These are phyloP conservation scores for Paracamarosporium sp. DNA, from an alignment of 2,329 filamentous ascomycete genomes.

Conservation along the genomic window DNA sequence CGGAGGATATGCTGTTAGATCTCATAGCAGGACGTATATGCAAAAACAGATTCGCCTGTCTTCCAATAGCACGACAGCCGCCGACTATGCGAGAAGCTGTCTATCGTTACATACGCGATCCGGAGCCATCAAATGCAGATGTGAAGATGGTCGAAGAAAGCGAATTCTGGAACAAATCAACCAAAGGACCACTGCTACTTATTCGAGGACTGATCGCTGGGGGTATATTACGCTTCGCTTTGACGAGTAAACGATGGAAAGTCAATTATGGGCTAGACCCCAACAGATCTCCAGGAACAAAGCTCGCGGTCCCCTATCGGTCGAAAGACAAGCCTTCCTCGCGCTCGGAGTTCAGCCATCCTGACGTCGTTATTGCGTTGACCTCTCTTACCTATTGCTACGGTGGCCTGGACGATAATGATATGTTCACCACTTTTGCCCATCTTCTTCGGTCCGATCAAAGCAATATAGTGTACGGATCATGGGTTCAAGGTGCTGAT, in stretches of 20 bases:
- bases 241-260: slow-evolving; percentile 67
- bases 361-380: slow-evolving; percentile 69
- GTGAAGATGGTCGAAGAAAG: slow-evolving; percentile 27
- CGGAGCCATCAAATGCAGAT: slow-evolving; percentile 33
- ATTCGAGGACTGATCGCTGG: slow-evolving; percentile 64
- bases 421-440: slow-evolving; percentile 57
- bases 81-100: slow-evolving; percentile 40
- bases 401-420: slow-evolving; percentile 58
- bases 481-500: slow-evolving; percentile 52
- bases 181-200: slow-evolving; percentile 52
- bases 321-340: slow-evolving; percentile 70
- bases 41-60: slow-evolving; percentile 49
- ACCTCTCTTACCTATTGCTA: slow-evolving; percentile 75
- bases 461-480: slow-evolving; percentile 57
- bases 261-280: slow-evolving; percentile 69
- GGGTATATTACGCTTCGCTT: slow-evolving; percentile 61
- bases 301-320: slow-evolving; percentile 65
- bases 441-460: slow-evolving; percentile 61
- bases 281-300: slow-evolving; percentile 58
- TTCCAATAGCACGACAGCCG: slow-evolving; percentile 53
- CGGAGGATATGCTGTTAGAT: slow-evolving; percentile 31
- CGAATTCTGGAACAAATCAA: slow-evolving; percentile 47
- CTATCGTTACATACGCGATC: slow-evolving; percentile 54
- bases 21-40: slow-evolving; percentile 50
- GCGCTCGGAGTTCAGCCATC: slow-evolving; percentile 71